These are phyloP conservation scores for Skeletonema marinoi DNA, from an alignment of 108 stramenopile species.

Conservation along the genomic window DNA sequence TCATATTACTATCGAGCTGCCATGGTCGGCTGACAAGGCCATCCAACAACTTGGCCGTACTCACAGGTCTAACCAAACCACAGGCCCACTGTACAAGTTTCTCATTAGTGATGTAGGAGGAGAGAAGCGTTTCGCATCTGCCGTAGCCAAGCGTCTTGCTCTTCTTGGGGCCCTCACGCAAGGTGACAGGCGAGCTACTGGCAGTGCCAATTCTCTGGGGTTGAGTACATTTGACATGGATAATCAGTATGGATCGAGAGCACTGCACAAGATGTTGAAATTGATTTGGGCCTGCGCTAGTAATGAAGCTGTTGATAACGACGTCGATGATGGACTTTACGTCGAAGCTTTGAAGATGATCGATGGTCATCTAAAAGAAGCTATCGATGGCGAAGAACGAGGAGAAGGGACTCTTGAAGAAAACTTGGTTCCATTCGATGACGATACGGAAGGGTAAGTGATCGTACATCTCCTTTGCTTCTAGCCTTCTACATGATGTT, in stretches of 20 bases:
- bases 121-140: conserved; percentile 70
- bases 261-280: not conserved
- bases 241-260: conserved; percentile 6
- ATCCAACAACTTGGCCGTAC: conserved; percentile 79
- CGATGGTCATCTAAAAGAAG: conserved; percentile 5
- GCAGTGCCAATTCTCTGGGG: conserved; percentile 28
- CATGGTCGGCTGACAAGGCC: conserved; percentile 82
- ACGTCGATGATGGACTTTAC: not conserved
- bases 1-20: conserved; percentile 78
- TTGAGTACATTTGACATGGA: conserved; percentile 44
- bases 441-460: not conserved
- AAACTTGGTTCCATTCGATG: not conserved
- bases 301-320: not conserved
- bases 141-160: conserved; percentile 69
- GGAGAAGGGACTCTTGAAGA: conserved; percentile 1
- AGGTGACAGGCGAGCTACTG: conserved; percentile 65
- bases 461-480: not conserved
- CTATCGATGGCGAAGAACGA: conserved; percentile 2
- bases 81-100: conserved; percentile 60
- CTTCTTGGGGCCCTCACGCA: conserved; percentile 74
- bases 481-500: no score
- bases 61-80: conserved; percentile 63
- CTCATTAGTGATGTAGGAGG: conserved; percentile 63
- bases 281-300: not conserved
- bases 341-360: conserved; percentile 4